Evolutionary conservation across 345 rosid genomes (phyloP).

Genomic region (Aquilaria malaccensis): DNA sequence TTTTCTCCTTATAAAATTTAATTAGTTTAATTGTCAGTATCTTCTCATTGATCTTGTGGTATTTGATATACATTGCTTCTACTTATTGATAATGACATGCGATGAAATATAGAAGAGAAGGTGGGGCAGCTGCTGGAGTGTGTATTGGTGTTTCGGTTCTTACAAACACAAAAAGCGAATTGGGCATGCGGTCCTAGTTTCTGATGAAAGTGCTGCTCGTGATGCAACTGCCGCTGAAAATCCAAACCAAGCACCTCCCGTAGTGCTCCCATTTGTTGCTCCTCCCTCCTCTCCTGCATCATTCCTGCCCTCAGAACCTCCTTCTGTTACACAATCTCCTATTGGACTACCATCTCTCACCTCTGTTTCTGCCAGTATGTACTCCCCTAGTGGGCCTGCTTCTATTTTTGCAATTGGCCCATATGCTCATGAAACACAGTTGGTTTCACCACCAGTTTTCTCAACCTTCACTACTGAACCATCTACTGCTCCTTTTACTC

Average conservation of each 20-base stretch:
- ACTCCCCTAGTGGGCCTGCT: slow-evolving; percentile 61
- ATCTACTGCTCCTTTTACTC: slow-evolving; percentile 95
- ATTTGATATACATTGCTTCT: neutral
- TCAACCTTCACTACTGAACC: slow-evolving; percentile 94
- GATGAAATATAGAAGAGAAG: slow-evolving; percentile 44
- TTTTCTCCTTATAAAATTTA: neutral
- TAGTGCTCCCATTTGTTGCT: slow-evolving; percentile 65
- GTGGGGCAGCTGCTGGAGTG: slow-evolving; percentile 69
- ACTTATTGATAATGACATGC: slow-evolving; percentile 14
- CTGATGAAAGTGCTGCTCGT: slow-evolving; percentile 36
- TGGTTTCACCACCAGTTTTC: slow-evolving; percentile 93
- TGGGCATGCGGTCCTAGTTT: slow-evolving; percentile 53
- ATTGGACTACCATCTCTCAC: slow-evolving; percentile 52
- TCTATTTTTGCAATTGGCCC: slow-evolving; percentile 95
- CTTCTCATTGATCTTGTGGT: neutral
- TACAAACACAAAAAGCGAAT: slow-evolving; percentile 54
- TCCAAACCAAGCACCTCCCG: slow-evolving; percentile 25
- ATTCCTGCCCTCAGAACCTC: slow-evolving; percentile 86
- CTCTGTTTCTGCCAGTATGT: slow-evolving; percentile 55
- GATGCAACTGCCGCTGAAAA: slow-evolving; percentile 32
- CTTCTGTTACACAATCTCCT: slow-evolving; percentile 83
- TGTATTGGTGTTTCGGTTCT: slow-evolving; percentile 72
- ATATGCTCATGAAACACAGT: slow-evolving; percentile 83
- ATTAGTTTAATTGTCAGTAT: neutral
- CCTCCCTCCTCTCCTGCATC: slow-evolving; percentile 99